These are phyloP conservation scores for Phytophthora foliorum DNA, from an alignment of 352 stramenopile genomes.

Conservation along the genomic window DNA sequence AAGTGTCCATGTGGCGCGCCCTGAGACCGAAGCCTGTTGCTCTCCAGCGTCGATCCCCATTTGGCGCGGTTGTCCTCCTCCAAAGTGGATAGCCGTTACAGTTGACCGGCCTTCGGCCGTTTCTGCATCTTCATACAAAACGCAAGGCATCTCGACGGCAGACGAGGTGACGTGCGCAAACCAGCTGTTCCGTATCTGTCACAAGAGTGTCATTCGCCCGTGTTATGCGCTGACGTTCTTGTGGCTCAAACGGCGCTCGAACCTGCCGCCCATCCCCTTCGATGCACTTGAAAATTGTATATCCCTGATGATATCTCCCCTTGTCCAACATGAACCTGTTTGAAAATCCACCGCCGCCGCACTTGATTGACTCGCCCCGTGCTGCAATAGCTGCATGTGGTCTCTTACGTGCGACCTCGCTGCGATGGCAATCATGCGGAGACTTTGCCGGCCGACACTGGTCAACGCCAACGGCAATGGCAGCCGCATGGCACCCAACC, in stretches of 20 bases:
- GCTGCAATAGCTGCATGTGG: background rate
- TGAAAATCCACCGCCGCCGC: conserved; percentile 27
- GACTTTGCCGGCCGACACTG: conserved; percentile 12
- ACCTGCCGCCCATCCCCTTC: background rate
- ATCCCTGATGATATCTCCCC: background rate
- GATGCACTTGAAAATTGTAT: conserved; percentile 26
- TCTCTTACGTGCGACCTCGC: background rate
- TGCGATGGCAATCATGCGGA: conserved; percentile 11
- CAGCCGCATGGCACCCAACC: conserved; percentile 23
- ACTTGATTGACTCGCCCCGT: conserved; percentile 9
- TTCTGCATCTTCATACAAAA: conserved; percentile 21
- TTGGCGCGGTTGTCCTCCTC: conserved; percentile 9
- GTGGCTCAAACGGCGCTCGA: conserved; percentile 17
- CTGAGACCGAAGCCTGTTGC: background rate
- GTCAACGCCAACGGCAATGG: background rate
- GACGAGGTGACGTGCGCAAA: conserved; percentile 7
- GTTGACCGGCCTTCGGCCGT: conserved; percentile 34
- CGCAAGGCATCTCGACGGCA: conserved; percentile 2
- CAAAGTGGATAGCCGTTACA: conserved; percentile 35
- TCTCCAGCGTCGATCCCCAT: conserved; percentile 18
- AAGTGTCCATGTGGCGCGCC: conserved; percentile 17
- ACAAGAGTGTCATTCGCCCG: conserved; percentile 24
- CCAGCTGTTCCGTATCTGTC: conserved; percentile 40
- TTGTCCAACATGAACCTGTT: conserved; percentile 20
- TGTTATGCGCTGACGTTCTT: conserved; percentile 32